phyloP scores from a whole-genome alignment of 345 rosid species.

The Nephelium lappaceum region DNA sequence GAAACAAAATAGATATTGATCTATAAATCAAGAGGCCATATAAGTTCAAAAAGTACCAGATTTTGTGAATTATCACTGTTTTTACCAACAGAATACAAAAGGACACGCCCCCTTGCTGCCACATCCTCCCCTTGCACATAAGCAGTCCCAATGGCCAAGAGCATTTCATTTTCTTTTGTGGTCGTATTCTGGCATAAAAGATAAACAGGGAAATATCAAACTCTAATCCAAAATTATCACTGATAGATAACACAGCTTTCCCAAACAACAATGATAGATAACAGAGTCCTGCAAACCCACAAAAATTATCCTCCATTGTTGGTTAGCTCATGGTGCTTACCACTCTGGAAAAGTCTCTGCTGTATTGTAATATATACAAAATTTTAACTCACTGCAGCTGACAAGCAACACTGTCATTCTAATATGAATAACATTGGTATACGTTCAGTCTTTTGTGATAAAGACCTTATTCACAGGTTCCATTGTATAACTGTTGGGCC shows the following conservation, averaged over 20 bases:
- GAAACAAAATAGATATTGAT: background rate
- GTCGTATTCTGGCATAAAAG: slow-evolving; percentile 62
- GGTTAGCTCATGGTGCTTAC: background rate
- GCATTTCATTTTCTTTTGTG: slow-evolving; percentile 83
- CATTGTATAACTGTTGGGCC: background rate
- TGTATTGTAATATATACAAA: background rate
- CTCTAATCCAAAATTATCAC: background rate
- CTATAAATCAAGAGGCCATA: background rate
- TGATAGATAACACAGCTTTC: background rate
- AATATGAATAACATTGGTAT: background rate
- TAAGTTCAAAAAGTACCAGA: slow-evolving; percentile 47
- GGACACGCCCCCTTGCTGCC: slow-evolving; percentile 95
- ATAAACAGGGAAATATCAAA: background rate
- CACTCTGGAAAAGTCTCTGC: background rate
- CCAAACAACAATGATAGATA: too few relatives aligned
- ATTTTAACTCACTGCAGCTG: background rate
- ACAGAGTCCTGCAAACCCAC: background rate
- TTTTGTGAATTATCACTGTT: slow-evolving; percentile 62
- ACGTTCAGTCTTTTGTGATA: background rate
- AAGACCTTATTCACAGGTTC: background rate
- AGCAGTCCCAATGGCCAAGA: slow-evolving; percentile 95
- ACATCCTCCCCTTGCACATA: slow-evolving; percentile 99
- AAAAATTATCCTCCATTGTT: background rate
- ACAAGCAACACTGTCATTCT: background rate
- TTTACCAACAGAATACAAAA: slow-evolving; percentile 77